Base-by-base conservation (phyloP, 352 stramenopile genomes). In the Globisporangium ultimum region DNA sequence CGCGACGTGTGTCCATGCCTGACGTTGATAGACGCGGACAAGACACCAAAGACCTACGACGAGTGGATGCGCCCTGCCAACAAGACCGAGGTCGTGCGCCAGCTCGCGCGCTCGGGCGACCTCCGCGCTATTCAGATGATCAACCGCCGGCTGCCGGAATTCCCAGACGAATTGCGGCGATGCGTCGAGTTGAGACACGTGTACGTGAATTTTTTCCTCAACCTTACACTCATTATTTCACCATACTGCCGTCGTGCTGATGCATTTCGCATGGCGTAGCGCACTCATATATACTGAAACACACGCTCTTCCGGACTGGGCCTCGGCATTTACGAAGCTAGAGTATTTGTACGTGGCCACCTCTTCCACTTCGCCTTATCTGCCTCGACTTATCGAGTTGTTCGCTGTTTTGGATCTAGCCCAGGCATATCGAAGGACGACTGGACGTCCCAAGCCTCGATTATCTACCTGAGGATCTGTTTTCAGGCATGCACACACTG, bases 121-220 rank as follows among this genome's bases (percentile, higher is more conserved):
- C 55, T 81, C 12, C 60, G 60, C 6, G 18, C 66, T 2, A 49
- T 81, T 40, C 72, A 74, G 8, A 21, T 81, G 5, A 68, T 84
- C 40, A 80, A 81, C 41, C 58, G 61, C 0, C 56, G 53, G 0
- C 18, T 84, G 8, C 14, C 48, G 0, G 48, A 53, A 9, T 55
- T 55, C 21, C 70, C 71, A 3, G 40, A 43, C 0, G 54, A 74
- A 20, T 42, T 84, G 5, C 38, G 57, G 3, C 38, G 47, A 0
- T 81, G 74, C 21, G 32, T 50, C 3, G 48, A 63, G 6, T 60
- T 80, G 2, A 50, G 68, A 21, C 55, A 81, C 43, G 18, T 84
- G 75, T 81, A 66, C 17, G 60, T 43, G 24, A 32, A 5, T 43
- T 43, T 3, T 60, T 34, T 58, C 5, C 24, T 32, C 24, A 32